Base-by-base conservation (phyloP, 2,329 filamentous ascomycete genomes). In the Ophiocordyceps unilateralis region DNA sequence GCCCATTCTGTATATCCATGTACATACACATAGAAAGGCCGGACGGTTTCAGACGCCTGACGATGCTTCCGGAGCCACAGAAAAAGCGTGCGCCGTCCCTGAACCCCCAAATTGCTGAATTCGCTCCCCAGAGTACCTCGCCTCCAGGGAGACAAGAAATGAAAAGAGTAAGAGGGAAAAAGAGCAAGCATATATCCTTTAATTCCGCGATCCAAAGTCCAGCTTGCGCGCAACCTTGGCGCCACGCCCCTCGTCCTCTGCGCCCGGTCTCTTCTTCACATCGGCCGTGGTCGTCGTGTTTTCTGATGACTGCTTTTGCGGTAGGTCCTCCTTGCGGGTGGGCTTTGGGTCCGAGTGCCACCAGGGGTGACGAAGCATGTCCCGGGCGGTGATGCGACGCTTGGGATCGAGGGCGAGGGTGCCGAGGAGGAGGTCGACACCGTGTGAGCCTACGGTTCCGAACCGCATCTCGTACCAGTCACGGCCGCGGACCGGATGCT, bases 401-500 rank as follows among this genome's bases (percentile, higher is more conserved):
- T 78, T 75, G n/a, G 91, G 91, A 62, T 98, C 86, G 47, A 96
- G 72, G 12, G 74, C 72, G 47, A 95, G 69, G 63, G 93, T 93
- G 50, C 76, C 77, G 69, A 91, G 84, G 41, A 98, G 69, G 46
- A 98, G 65, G 58, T 96, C 88, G 24, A 93, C 85, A 38, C 91
- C 91, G 41, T 85, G 75, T 10, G 77, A 65, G 20, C 89, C 91
- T 10, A 89, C 76, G 11, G 83, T 82, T 44, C 83, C 78, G 56
- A 98, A 95, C 47, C 78, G 76, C 43, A 69, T 66, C 55, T 81
- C 69, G 67, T 85, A 95, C 55, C 81, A 81, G 44, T 83, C 78
- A 47, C 74, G 73, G 1, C 76, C 76, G 48, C 75, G 73, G 60
- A 85, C 52, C 52, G 76, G 66, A 47, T 77, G 70, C 44, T 74